Percentiles rank a stretch among this genome's conserved stretches.
Conservation (phyloP, 768 basidiomycete species). For the Pleurotus salmoneostramineus region DNA sequence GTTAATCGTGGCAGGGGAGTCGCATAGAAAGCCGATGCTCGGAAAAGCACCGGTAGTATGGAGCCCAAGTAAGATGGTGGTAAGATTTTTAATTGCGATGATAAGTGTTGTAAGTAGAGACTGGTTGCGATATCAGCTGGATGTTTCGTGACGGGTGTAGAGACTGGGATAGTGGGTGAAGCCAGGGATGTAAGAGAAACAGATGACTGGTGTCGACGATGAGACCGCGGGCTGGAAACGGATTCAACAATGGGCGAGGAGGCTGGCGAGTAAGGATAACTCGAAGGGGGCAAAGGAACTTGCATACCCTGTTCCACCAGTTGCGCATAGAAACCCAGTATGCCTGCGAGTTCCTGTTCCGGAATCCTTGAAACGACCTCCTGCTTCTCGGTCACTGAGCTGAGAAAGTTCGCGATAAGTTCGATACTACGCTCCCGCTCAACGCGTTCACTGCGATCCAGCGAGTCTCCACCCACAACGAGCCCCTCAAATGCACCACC, state of each 20-base stretch:
- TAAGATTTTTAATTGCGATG: constrained; percentile 56
- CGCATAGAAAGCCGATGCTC: constrained; percentile 59
- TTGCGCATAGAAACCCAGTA: constrained; percentile 57
- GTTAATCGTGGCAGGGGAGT: constrained; percentile 68
- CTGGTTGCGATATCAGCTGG: constrained; percentile 62
- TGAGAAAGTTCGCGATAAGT: constrained; percentile 55
- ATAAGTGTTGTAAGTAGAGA: constrained; percentile 62
- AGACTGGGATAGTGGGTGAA: constrained; percentile 19
- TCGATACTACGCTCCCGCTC: constrained; percentile 68
- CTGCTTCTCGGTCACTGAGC: constrained; percentile 40
- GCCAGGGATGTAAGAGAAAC: constrained; percentile 45
- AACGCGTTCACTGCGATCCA: constrained; percentile 36
- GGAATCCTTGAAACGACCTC: constrained; percentile 59
- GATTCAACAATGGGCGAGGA: constrained; percentile 29
- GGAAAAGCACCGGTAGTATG: constrained; percentile 74
- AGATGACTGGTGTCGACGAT: constrained; percentile 62
- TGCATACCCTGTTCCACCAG: constrained; percentile 53
- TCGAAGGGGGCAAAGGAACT: constrained; percentile 18
- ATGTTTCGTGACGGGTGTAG: constrained; percentile 25
- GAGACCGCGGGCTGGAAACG: constrained; percentile 30
- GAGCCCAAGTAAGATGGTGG: constrained; percentile 46
- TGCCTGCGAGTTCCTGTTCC: constrained; percentile 50
- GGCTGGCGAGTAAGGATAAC: constrained; percentile 18
- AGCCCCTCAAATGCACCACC: constrained; percentile 58
- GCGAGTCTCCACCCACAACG: constrained; percentile 24